A percentile compares a stretch with the other conserved stretches of the same genome.
phyloP scores from a whole-genome alignment of 2,329 filamentous ascomycete genomes.

The Venturia carpophila region DNA sequence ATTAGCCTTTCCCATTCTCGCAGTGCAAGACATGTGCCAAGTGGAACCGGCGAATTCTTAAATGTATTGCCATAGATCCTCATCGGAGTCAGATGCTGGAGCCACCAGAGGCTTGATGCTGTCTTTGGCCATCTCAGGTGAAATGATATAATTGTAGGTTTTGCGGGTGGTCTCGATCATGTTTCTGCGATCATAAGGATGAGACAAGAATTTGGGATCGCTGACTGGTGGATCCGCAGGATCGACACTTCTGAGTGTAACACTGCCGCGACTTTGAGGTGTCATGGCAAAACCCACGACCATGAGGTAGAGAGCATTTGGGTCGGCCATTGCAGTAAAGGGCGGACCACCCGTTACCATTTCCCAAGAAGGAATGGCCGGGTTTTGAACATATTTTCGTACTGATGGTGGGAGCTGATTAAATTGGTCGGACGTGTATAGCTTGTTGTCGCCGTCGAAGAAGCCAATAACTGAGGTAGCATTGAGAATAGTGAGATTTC shows the following conservation, averaged over 20 bases:
- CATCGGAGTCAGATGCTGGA: slow-evolving; percentile 44
- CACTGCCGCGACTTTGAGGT: slow-evolving; percentile 44
- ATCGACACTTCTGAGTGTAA: slow-evolving; percentile 47
- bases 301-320: slow-evolving; percentile 37
- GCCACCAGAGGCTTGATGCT: slow-evolving; percentile 36
- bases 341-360: slow-evolving; percentile 37
- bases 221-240: slow-evolving; percentile 44
- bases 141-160: slow-evolving; percentile 35
- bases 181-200: slow-evolving; percentile 47
- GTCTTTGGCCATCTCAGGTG: slow-evolving; percentile 40
- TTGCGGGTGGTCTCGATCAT: slow-evolving; percentile 45
- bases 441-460: slow-evolving; percentile 38
- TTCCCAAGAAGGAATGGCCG: slow-evolving; percentile 52
- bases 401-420: slow-evolving; percentile 38
- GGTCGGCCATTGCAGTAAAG: slow-evolving; percentile 25
- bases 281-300: slow-evolving; percentile 46
- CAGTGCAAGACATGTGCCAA: slow-evolving; percentile 52
- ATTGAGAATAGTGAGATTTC: slow-evolving; percentile 22
- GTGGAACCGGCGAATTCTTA: slow-evolving; percentile 38
- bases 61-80: slow-evolving; percentile 46
- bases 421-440: slow-evolving; percentile 40
- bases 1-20: slow-evolving; percentile 47
- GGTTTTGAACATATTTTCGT: slow-evolving; percentile 39
- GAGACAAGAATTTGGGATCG: slow-evolving; percentile 45
- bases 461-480: slow-evolving; percentile 33